Conservation (phyloP, 495 filamentous ascomycete species). For the Neurospora tetraspora region DNA sequence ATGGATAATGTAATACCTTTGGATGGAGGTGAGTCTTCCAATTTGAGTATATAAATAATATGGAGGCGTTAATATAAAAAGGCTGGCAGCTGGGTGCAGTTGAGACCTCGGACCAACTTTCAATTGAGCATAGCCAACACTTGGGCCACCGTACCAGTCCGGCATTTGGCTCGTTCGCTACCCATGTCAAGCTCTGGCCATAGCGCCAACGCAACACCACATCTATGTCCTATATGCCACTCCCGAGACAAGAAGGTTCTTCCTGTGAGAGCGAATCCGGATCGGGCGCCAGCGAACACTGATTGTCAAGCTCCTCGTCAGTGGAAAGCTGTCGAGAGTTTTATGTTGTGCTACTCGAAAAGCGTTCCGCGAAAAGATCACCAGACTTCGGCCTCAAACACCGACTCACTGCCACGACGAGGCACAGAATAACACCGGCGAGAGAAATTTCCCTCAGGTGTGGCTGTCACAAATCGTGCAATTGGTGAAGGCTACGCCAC, state of each 20-base stretch:
- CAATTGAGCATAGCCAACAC: too few relatives aligned
- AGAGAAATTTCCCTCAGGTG: not conserved
- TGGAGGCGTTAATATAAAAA: too few relatives aligned
- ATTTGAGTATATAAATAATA: too few relatives aligned
- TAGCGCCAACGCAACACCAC: not conserved
- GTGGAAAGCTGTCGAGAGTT: not conserved
- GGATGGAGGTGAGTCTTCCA: too few relatives aligned
- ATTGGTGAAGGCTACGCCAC: not conserved
- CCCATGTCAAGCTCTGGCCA: not conserved
- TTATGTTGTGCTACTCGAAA: not conserved
- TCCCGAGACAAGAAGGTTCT: not conserved
- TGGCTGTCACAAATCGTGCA: not conserved
- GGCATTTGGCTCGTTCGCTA: not conserved
- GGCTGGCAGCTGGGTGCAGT: too few relatives aligned
- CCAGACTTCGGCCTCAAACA: not conserved
- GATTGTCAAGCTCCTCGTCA: not conserved
- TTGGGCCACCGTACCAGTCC: too few relatives aligned
- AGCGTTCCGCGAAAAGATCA: not conserved
- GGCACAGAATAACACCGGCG: not conserved
- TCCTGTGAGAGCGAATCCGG: not conserved
- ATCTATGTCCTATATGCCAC: not conserved
- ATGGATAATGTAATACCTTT: too few relatives aligned
- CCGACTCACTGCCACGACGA: not conserved
- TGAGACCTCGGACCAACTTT: too few relatives aligned
- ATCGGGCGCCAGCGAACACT: not conserved